These are phyloP conservation scores for Geoglossum glabrum DNA, from an alignment of 495 filamentous ascomycete species.

Conservation along the genomic window DNA sequence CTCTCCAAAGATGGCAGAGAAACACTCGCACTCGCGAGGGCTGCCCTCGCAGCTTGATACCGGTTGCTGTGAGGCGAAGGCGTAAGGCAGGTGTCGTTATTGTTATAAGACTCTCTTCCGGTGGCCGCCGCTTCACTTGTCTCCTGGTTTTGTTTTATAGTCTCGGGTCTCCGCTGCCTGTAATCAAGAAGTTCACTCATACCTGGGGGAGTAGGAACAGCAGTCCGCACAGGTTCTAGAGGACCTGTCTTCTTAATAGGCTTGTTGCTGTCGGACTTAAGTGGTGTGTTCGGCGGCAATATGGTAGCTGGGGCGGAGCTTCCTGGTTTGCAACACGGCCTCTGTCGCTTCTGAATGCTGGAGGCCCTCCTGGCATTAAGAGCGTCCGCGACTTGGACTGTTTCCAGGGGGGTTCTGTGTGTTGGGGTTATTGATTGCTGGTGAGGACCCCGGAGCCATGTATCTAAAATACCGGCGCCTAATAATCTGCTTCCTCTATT, in stretches of 20 bases:
- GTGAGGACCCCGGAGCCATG: conserved; percentile 9
- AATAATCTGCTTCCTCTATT: neutral
- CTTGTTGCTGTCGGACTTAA: neutral
- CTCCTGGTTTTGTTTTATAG: neutral
- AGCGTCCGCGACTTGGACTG: too few relatives aligned
- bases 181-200: neutral
- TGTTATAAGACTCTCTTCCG: conserved; percentile 17
- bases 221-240: neutral
- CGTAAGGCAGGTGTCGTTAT: conserved; percentile 15
- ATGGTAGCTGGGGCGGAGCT: too few relatives aligned
- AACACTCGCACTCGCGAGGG: conserved; percentile 2
- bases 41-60: conserved; percentile 18
- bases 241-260: neutral
- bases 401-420: too few relatives aligned
- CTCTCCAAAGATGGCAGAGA: neutral
- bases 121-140: neutral
- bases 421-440: neutral
- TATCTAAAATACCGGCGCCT: conserved; percentile 5
- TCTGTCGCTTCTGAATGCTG: too few relatives aligned
- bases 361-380: too few relatives aligned
- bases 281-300: neutral
- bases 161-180: neutral
- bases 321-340: too few relatives aligned
- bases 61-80: conserved; percentile 20
- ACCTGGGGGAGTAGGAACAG: neutral